A percentile compares a stretch with the other conserved stretches of the same genome.
These are phyloP conservation scores for Colletotrichum theobromicola DNA, from an alignment of 2,329 filamentous ascomycete genomes.

Conservation along the genomic window DNA sequence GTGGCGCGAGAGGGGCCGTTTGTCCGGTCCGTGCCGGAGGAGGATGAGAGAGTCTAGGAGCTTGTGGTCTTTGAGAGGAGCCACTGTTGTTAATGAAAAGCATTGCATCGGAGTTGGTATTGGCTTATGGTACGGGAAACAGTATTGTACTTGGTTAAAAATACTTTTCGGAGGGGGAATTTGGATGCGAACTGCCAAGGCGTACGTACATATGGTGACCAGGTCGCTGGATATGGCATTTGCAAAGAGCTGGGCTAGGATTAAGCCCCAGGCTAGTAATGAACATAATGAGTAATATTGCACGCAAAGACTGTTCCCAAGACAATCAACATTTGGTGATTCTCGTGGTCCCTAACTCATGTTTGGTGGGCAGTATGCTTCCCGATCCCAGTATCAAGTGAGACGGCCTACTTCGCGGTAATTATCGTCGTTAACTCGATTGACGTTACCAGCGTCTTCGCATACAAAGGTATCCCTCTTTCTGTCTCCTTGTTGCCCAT, in stretches of 20 bases:
- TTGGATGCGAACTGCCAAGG: background rate
- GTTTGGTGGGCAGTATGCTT: background rate
- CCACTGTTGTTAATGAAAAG: background rate
- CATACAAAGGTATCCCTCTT: background rate
- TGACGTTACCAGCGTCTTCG: background rate
- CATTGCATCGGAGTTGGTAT: slow-evolving; percentile 4
- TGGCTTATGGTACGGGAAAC: background rate
- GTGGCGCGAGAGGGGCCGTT: background rate
- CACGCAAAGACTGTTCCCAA: background rate
- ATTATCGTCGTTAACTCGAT: background rate
- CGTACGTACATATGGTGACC: background rate
- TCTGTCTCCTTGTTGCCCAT: background rate
- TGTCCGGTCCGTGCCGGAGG: slow-evolving; percentile 2
- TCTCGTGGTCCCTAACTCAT: background rate
- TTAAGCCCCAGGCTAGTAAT: background rate
- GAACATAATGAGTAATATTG: background rate
- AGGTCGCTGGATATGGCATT: background rate
- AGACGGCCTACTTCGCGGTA: background rate
- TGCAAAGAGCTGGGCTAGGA: background rate
- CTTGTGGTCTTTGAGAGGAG: background rate
- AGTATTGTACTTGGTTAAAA: background rate
- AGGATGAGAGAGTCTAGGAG: background rate
- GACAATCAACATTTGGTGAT: background rate
- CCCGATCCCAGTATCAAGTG: background rate
- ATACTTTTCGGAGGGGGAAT: background rate